Percentiles rank a stretch among this genome's conserved stretches.
phyloP scores from a whole-genome alignment of 2,329 filamentous ascomycete species.

The Grosmannia serpens region DNA sequence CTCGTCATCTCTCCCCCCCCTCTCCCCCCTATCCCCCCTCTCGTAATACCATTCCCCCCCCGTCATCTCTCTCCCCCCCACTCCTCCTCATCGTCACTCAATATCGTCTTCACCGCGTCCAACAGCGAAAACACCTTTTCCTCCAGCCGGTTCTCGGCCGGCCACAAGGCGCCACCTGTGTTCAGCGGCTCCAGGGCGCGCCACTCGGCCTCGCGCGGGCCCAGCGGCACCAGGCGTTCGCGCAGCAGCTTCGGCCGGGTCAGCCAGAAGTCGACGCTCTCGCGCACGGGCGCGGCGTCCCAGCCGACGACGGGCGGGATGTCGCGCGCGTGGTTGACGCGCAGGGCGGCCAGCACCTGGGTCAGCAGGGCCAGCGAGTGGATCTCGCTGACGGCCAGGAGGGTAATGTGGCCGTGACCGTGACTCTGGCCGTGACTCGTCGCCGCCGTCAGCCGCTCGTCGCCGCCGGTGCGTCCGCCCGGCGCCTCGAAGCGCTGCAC shows the following conservation, averaged over 20 bases:
- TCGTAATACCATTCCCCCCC: no score
- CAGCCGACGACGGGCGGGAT: slow-evolving; percentile 56
- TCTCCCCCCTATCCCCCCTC: no score
- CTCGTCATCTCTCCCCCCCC: no score
- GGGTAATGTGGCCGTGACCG: slow-evolving; percentile 54
- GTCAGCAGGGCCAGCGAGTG: slow-evolving; percentile 69
- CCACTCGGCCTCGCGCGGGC: slow-evolving; percentile 59
- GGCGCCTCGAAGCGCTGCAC: slow-evolving; percentile 59
- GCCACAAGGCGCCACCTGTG: slow-evolving; percentile 23
- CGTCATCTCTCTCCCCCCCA: no score
- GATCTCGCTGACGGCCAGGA: slow-evolving; percentile 63
- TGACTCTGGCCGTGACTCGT: no score
- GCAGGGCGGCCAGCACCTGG: slow-evolving; percentile 57
- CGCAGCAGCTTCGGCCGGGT: slow-evolving; percentile 56
- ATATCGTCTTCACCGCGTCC: slow-evolving; percentile 43
- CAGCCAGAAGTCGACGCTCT: slow-evolving; percentile 77
- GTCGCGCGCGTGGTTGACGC: slow-evolving; percentile 54
- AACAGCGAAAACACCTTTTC: slow-evolving; percentile 63
- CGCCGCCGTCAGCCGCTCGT: neutral
- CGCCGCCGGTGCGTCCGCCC: slow-evolving; percentile 31
- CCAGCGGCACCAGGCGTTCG: slow-evolving; percentile 62
- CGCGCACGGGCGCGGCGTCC: slow-evolving; percentile 60
- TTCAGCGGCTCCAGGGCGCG: slow-evolving; percentile 26
- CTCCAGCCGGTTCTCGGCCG: slow-evolving; percentile 56
- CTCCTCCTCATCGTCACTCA: slow-evolving; percentile 32